Percentiles rank a stretch among this genome's conserved stretches.
These are phyloP conservation scores for Populus deltoides DNA, from an alignment of 345 rosid genomes.

Conservation along the genomic window DNA sequence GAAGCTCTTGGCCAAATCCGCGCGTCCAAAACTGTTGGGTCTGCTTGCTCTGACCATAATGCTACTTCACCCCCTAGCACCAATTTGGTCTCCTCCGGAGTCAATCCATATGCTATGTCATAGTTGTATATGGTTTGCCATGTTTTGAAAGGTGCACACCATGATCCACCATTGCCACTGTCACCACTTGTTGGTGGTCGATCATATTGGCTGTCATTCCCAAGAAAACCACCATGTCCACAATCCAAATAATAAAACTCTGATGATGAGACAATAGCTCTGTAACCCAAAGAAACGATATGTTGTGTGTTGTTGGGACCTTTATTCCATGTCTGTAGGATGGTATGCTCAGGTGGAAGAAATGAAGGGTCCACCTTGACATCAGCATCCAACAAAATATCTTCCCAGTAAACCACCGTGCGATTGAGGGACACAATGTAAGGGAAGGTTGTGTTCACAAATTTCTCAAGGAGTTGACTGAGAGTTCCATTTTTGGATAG, in stretches of 20 bases:
- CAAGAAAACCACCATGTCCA: constrained; percentile 68
- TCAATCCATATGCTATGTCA: constrained; percentile 65
- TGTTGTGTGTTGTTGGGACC: constrained; percentile 65
- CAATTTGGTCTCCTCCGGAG: constrained; percentile 59
- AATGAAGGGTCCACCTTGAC: constrained; percentile 48
- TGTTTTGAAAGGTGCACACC: constrained; percentile 88
- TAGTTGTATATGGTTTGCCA: constrained; percentile 88
- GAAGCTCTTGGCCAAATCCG: constrained; percentile 82
- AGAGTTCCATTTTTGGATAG: constrained; percentile 60
- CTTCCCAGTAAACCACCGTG: constrained; percentile 85
- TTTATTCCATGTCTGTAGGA: constrained; percentile 83
- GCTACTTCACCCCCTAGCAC: constrained; percentile 92
- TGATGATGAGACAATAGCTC: constrained; percentile 74
- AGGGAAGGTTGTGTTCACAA: constrained; percentile 55
- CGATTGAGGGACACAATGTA: constrained; percentile 65
- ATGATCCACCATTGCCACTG: constrained; percentile 49
- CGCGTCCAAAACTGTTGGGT: constrained; percentile 56
- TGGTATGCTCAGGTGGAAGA: constrained; percentile 56
- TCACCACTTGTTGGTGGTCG: constrained; percentile 18
- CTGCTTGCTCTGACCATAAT: constrained; percentile 91
- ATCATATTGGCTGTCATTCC: constrained; percentile 72
- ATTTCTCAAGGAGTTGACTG: constrained; percentile 62
- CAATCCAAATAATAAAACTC: constrained; percentile 85
- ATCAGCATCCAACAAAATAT: constrained; percentile 50
- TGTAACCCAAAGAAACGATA: constrained; percentile 64